Evolutionary conservation across 192 early-diverging fungal genomes (phyloP).

Genomic region (Linnemannia exigua): DNA sequence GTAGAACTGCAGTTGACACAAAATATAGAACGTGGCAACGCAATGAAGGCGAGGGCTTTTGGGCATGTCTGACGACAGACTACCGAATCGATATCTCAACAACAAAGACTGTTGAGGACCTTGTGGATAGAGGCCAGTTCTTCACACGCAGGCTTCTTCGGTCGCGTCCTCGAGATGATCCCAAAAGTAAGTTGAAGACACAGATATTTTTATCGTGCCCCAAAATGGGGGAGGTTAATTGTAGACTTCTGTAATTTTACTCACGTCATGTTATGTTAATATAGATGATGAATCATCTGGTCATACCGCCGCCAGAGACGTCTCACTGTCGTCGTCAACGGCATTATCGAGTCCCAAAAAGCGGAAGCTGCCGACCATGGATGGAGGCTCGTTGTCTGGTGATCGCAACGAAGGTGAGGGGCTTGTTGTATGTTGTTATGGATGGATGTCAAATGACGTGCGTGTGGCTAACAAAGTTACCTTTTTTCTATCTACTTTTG

Average conservation of each 20-base stretch:
- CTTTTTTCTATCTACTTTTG: background rate
- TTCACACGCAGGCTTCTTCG: background rate
- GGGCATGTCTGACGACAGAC: background rate
- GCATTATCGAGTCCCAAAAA: slow-evolving; percentile 20
- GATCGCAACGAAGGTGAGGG: background rate
- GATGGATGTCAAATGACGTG: background rate
- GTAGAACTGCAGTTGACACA: slow-evolving; percentile 5
- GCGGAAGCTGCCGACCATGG: slow-evolving; percentile 8
- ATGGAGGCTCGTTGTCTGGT: slow-evolving; percentile 15
- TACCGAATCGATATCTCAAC: slow-evolving; percentile 18
- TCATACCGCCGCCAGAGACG: background rate
- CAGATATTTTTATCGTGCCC: background rate
- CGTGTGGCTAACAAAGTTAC: background rate
- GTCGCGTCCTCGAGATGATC: slow-evolving; percentile 7
- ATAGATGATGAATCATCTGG: slow-evolving; percentile 21
- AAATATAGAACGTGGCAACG: slow-evolving; percentile 10
- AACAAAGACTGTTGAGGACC: slow-evolving; percentile 5
- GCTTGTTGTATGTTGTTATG: background rate
- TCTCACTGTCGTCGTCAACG: slow-evolving; percentile 8
- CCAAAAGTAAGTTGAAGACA: slow-evolving; percentile 2
- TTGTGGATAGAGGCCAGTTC: slow-evolving; percentile 12
- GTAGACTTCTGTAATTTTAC: background rate
- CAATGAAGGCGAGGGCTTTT: slow-evolving; percentile 8
- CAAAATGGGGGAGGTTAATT: background rate
- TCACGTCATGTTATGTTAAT: slow-evolving; percentile 1